Percentiles rank a stretch among this genome's conserved stretches.
Evolutionary conservation across 768 basidiomycete species (phyloP).

Genomic region (Cystobasidium onofrii): DNA sequence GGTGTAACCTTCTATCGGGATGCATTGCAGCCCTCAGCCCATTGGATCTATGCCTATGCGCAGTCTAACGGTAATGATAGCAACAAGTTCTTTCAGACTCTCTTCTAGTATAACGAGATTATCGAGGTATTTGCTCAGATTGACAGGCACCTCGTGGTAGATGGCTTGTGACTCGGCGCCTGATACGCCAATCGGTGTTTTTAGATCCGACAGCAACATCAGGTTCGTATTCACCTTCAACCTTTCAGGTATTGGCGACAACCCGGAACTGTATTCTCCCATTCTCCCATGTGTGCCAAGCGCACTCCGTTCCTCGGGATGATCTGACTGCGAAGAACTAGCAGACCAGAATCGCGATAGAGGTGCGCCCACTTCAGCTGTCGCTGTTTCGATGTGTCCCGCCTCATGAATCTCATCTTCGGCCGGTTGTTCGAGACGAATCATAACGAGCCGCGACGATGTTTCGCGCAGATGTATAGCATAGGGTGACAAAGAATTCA

Average conservation of each 20-base stretch:
- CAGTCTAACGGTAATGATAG: conserved; percentile 72
- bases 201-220: not conserved
- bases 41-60: conserved; percentile 68
- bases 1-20: not conserved
- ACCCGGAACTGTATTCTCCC: not conserved
- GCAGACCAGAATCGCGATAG: not conserved
- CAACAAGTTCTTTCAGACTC: conserved; percentile 82
- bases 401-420: not conserved
- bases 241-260: not conserved
- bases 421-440: not conserved
- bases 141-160: conserved; percentile 50
- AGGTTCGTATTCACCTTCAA: not conserved
- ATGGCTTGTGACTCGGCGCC: conserved; percentile 42
- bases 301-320: not conserved
- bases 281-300: not conserved
- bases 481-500: not conserved
- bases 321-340: not conserved
- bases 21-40: not conserved
- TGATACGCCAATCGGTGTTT: conserved; percentile 37
- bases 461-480: not conserved
- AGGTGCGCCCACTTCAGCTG: not conserved
- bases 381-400: not conserved
- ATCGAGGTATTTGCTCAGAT: conserved; percentile 75
- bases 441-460: not conserved
- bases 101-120: conserved; percentile 93